Conservation (phyloP, 805 yeast genomes). For the Yarrowia phangngaensis region DNA sequence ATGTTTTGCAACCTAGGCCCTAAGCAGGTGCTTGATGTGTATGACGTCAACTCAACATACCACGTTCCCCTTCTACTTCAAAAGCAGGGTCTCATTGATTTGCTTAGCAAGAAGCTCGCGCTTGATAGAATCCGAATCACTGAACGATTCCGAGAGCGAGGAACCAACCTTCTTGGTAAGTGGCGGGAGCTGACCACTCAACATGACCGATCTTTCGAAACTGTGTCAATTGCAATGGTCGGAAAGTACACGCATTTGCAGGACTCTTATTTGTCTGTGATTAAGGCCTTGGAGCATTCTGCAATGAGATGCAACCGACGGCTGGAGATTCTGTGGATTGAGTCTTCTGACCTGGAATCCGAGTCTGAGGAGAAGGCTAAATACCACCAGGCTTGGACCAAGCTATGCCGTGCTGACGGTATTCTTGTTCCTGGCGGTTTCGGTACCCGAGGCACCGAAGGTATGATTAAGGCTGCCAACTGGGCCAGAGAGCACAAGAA, state of each 20-base stretch:
- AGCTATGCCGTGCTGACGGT: conserved; percentile 90
- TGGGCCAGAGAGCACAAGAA: conserved; percentile 96
- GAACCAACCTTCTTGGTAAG: conserved; percentile 62
- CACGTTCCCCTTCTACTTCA: conserved; percentile 91
- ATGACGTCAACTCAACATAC: conserved; percentile 93
- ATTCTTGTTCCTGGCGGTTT: conserved; percentile 98
- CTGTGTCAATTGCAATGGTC: conserved; percentile 90
- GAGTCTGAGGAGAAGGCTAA: conserved; percentile 61
- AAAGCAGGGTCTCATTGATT: conserved; percentile 79
- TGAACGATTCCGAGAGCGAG: conserved; percentile 54
- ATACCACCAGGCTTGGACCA: conserved; percentile 94
- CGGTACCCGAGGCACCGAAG: conserved; percentile 96
- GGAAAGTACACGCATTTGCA: conserved; percentile 96
- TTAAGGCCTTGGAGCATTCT: conserved; percentile 92
- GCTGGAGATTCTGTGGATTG: conserved; percentile 92
- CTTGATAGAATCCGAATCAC: conserved; percentile 50
- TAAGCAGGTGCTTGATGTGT: conserved; percentile 95
- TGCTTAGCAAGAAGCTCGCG: conserved; percentile 62
- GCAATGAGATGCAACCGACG: conserved; percentile 84
- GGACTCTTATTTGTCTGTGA: conserved; percentile 91
- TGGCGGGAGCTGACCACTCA: conserved; percentile 79
- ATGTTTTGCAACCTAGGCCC: conserved; percentile 99
- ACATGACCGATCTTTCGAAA: conserved; percentile 78
- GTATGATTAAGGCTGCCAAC: conserved; percentile 94
- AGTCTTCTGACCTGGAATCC: conserved; percentile 82